phyloP scores from a whole-genome alignment of 345 rosid species.

The Hibiscus syriacus region DNA sequence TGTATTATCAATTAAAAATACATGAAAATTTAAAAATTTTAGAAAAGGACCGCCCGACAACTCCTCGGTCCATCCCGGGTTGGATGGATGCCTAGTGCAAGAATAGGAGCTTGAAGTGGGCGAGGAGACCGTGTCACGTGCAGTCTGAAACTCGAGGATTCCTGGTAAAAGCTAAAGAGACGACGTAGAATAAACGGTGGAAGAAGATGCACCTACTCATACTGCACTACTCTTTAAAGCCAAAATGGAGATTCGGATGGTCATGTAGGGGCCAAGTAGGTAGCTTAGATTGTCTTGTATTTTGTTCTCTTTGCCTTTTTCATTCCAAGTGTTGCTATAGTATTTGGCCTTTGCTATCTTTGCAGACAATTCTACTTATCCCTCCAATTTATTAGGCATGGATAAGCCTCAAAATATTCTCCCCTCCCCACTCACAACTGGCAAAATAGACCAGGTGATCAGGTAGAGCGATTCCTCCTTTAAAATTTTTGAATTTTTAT shows the following conservation, averaged over 20 bases:
- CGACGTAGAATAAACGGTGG: background rate
- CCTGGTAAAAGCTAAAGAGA: background rate
- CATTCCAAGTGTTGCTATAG: background rate
- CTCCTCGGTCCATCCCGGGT: no score
- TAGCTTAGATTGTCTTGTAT: background rate
- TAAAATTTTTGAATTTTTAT: no score
- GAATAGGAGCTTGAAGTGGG: background rate
- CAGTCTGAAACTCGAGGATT: background rate
- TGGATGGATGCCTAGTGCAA: background rate
- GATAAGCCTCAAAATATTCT: constrained; percentile 7
- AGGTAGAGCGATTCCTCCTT: no score
- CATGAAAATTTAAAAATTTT: no score
- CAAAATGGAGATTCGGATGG: background rate
- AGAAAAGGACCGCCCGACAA: no score
- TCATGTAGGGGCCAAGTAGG: constrained; percentile 1
- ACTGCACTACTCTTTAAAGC: background rate
- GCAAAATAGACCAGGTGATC: no score
- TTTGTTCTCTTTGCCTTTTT: constrained; percentile 1
- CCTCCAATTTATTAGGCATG: background rate
- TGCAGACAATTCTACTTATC: background rate
- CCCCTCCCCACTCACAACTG: no score
- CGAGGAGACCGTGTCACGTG: background rate
- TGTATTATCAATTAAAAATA: no score
- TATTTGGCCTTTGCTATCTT: background rate
- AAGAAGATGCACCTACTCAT: background rate